A percentile compares a stretch with the other conserved stretches of the same genome.
These are phyloP conservation scores for Calycina herbarum DNA, from an alignment of 2,329 filamentous ascomycete genomes.

Conservation along the genomic window DNA sequence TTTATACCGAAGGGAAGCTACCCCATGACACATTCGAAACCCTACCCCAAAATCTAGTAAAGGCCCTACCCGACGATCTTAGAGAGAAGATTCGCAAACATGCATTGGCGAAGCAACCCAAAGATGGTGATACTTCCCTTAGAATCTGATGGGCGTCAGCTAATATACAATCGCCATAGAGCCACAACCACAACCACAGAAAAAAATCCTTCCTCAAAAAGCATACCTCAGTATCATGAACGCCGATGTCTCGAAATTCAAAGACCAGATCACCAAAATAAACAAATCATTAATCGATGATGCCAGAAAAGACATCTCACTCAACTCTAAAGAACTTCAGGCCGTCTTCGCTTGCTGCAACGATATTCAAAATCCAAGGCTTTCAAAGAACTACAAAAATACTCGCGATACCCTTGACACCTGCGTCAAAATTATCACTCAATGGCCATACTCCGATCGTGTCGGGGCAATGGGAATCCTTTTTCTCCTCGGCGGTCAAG, in stretches of 20 bases:
- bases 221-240: conserved; percentile 76
- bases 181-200: conserved; percentile 7
- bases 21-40: too few relatives aligned
- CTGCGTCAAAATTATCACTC: conserved; percentile 69
- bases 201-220: conserved; percentile 64
- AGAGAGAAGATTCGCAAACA: too few relatives aligned
- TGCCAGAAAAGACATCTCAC: conserved; percentile 69
- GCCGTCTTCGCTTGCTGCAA: conserved; percentile 60
- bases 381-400: conserved; percentile 43
- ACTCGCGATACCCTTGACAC: conserved; percentile 59
- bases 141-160: conserved; percentile 13
- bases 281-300: conserved; percentile 71
- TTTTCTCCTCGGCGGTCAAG: conserved; percentile 73
- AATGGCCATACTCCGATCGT: conserved; percentile 79
- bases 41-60: too few relatives aligned
- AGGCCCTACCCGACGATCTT: too few relatives aligned
- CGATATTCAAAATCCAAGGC: conserved; percentile 57
- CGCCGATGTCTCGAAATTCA: conserved; percentile 69
- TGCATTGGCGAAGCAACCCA: conserved; percentile 47
- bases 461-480: conserved; percentile 85
- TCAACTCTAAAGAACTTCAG: conserved; percentile 71
- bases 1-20: too few relatives aligned
- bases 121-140: conserved; percentile 44
- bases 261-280: conserved; percentile 73
- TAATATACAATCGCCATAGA: conserved; percentile 35